Evolutionary conservation across 352 stramenopile genomes (phyloP), one percentile per base, ranked within the genome.

Genomic region (Stramenopiles sp.): DNA sequence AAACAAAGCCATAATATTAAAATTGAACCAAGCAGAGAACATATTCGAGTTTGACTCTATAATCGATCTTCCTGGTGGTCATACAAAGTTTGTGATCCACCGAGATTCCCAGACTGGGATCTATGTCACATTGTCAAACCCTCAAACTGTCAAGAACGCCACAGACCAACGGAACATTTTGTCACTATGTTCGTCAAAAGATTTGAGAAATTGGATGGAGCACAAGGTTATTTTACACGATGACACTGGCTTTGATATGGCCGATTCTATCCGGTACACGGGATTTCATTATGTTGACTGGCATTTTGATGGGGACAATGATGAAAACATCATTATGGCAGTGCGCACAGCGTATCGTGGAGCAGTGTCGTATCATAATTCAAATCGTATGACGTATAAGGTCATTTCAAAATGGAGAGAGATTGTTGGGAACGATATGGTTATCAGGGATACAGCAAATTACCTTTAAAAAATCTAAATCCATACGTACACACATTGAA

Each of bases 211-310:
- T 78, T 78, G 71, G 71, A 14, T 33, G 30, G 31, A 33, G 8
- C 31, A 33, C 22, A 78, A 78, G 14, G 31, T 33, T 78, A 31
- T 78, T 31, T 14, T 78, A 14, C 71, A 78, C 4, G 71, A 78
- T 33, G 71, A 78, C 14, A 78, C 71, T 8, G 71, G 71, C 8
- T 78, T 78, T 78, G 71, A 33, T 31, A 31, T 33, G 31, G 31
- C 4, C 4, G 71, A 78, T 78, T 78, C 71, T 4, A 33, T 33
- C 8, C 71, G 71, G 4, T 78, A 33, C 14, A 78, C 71, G 4
- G 71, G 71, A 14, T 78, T 78, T 14, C 71, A 78, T 78, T 78
- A 78, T 78, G 71, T 78, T 33, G 71, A 78, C 14, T 78, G 71
- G 71, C 30, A 33, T 78, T 78, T 78, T 78, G 71, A 78, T 78